These are phyloP conservation scores for Lentinula aciculospora DNA, from an alignment of 768 basidiomycete genomes.

Conservation along the genomic window DNA sequence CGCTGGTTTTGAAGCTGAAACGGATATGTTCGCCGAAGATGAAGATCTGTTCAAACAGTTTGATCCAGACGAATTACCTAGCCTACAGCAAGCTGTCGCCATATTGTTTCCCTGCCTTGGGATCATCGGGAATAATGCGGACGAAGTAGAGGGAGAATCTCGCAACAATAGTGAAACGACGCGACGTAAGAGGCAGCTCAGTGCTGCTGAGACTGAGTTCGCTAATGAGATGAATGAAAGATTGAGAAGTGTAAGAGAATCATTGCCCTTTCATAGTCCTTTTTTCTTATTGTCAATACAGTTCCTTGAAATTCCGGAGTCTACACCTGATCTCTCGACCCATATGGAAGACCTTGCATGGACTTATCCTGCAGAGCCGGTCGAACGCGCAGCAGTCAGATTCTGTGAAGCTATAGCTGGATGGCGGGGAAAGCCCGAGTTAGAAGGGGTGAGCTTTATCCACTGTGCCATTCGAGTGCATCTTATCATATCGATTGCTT, in stretches of 20 bases:
- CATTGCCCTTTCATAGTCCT: conserved; percentile 2
- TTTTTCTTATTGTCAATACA: conserved; percentile 19
- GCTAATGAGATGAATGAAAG: conserved; percentile 71
- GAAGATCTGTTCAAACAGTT: conserved; percentile 45
- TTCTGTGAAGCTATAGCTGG: conserved; percentile 79
- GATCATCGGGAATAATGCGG: conserved; percentile 14
- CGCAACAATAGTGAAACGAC: not conserved
- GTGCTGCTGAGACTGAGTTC: conserved; percentile 57
- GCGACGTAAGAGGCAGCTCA: not conserved
- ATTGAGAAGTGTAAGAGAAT: conserved; percentile 52
- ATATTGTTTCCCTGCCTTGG: conserved; percentile 62
- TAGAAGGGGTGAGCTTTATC: conserved; percentile 55
- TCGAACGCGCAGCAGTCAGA: conserved; percentile 70
- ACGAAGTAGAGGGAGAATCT: conserved; percentile 18
- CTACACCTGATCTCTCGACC: conserved; percentile 69
- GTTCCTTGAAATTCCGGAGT: conserved; percentile 73
- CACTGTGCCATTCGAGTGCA: conserved; percentile 8
- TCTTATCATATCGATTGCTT: not conserved
- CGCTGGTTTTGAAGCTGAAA: conserved; percentile 16
- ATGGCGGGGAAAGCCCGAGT: conserved; percentile 83
- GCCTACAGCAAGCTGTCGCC: conserved; percentile 54
- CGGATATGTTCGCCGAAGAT: conserved; percentile 4
- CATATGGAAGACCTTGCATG: conserved; percentile 78
- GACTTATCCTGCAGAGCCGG: conserved; percentile 77
- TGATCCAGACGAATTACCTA: conserved; percentile 75